phyloP scores from a whole-genome alignment of 2,329 filamentous ascomycete species.

The Coleophoma eucalyptorum region DNA sequence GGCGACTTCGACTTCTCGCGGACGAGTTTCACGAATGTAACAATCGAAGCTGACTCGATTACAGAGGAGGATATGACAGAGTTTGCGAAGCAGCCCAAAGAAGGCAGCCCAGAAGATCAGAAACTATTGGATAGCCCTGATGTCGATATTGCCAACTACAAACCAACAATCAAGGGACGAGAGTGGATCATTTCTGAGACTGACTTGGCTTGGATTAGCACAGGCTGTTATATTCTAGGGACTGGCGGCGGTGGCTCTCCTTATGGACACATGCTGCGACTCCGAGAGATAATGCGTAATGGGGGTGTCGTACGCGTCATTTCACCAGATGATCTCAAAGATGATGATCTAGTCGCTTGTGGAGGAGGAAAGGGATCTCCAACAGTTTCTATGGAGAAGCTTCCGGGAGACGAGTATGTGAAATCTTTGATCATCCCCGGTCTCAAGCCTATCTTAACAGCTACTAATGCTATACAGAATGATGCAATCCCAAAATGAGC shows the following conservation, averaged over 20 bases:
- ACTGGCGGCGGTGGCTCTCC: slow-evolving; percentile 55
- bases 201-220: slow-evolving; percentile 50
- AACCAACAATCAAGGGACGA: slow-evolving; percentile 40
- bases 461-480: slow-evolving; percentile 21
- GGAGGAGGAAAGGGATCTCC: slow-evolving; percentile 58
- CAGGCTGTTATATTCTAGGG: slow-evolving; percentile 56
- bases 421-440: not conserved
- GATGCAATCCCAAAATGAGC: slow-evolving; percentile 43
- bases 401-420: slow-evolving; percentile 46
- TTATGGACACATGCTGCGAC: slow-evolving; percentile 45
- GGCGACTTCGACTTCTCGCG: slow-evolving; percentile 50
- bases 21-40: slow-evolving; percentile 13
- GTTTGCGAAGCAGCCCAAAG: slow-evolving; percentile 18
- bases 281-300: slow-evolving; percentile 44
- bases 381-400: slow-evolving; percentile 56
- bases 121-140: slow-evolving; percentile 15
- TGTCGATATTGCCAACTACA: slow-evolving; percentile 37
- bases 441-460: not conserved
- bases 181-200: slow-evolving; percentile 53
- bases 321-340: slow-evolving; percentile 43
- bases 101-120: slow-evolving; percentile 3
- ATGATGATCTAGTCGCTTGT: slow-evolving; percentile 48
- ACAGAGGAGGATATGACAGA: slow-evolving; percentile 16
- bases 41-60: not conserved
- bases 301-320: slow-evolving; percentile 49